These are phyloP conservation scores for Colletotrichum sp. DNA, from an alignment of 2,329 filamentous ascomycete species.

Conservation along the genomic window DNA sequence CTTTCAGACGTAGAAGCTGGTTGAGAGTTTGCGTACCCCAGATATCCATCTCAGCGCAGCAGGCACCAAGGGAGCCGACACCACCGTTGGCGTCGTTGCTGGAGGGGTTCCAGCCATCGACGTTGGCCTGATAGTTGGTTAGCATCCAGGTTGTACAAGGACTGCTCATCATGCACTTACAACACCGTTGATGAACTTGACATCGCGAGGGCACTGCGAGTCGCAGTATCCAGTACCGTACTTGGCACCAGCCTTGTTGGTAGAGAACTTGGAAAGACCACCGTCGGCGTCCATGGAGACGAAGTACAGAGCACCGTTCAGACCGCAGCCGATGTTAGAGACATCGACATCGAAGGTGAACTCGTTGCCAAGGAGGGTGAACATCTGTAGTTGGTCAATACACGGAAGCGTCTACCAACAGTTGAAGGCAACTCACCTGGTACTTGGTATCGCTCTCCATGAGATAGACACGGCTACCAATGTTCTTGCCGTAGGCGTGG, in stretches of 20 bases:
- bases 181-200: slow-evolving; percentile 63
- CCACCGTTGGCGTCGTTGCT: slow-evolving; percentile 60
- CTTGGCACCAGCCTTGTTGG: slow-evolving; percentile 60
- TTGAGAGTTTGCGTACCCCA: slow-evolving; percentile 38
- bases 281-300: slow-evolving; percentile 65
- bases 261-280: slow-evolving; percentile 52
- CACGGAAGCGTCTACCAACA: neutral
- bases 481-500: slow-evolving; percentile 48
- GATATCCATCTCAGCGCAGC: slow-evolving; percentile 69
- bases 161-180: slow-evolving; percentile 29
- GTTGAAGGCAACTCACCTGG: slow-evolving; percentile 55
- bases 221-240: slow-evolving; percentile 66
- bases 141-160: neutral
- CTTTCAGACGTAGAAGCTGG: slow-evolving; percentile 10
- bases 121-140: slow-evolving; percentile 45
- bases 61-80: slow-evolving; percentile 56
- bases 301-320: slow-evolving; percentile 76
- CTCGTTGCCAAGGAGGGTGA: slow-evolving; percentile 70
- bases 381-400: slow-evolving; percentile 52
- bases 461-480: slow-evolving; percentile 67
- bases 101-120: slow-evolving; percentile 57
- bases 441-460: slow-evolving; percentile 67
- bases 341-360: slow-evolving; percentile 78
- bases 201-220: slow-evolving; percentile 56
- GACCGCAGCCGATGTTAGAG: slow-evolving; percentile 69